Percentiles rank a stretch among this genome's conserved stretches.
Evolutionary conservation across 2,329 filamentous ascomycete species (phyloP).

Genomic region (Sclerotinia spermophila): DNA sequence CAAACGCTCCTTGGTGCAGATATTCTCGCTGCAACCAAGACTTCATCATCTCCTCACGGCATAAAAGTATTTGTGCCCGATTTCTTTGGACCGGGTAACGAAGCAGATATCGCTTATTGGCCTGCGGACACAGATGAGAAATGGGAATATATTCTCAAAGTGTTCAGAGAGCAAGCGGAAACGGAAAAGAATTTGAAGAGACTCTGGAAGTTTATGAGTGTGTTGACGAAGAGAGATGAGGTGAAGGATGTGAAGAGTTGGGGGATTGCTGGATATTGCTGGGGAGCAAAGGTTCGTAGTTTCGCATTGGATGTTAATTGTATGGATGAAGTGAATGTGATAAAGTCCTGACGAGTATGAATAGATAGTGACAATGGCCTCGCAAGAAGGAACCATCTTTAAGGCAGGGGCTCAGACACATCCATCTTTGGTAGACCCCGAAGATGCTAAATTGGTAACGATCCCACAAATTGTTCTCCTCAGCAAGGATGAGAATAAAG

Average conservation of each 20-base stretch:
- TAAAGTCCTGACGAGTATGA: not conserved
- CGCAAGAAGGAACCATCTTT: conserved; percentile 53
- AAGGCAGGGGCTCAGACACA: conserved; percentile 49
- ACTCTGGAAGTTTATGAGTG: conserved; percentile 18
- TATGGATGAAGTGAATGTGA: too few relatives aligned
- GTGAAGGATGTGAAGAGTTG: conserved; percentile 27
- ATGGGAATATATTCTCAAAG: conserved; percentile 26
- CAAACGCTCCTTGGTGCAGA: conserved; percentile 68
- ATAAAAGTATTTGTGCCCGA: conserved; percentile 88
- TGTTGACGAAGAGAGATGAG: conserved; percentile 17
- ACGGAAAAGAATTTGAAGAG: conserved; percentile 19
- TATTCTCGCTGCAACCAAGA: conserved; percentile 46
- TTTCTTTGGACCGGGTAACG: conserved; percentile 66
- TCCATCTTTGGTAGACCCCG: conserved; percentile 59
- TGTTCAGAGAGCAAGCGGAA: conserved; percentile 25
- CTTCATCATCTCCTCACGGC: conserved; percentile 42
- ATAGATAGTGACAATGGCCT: conserved; percentile 51
- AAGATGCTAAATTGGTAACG: conserved; percentile 56
- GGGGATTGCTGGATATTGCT: conserved; percentile 49
- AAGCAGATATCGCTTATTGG: conserved; percentile 22
- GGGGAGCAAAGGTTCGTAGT: conserved; percentile 57
- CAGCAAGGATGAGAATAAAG: conserved; percentile 56
- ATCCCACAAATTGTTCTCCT: conserved; percentile 60
- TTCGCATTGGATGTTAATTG: not conserved
- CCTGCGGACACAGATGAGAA: conserved; percentile 24